Percentiles rank a stretch among this genome's conserved stretches.
These are phyloP conservation scores for Rossbeevera mucosa DNA, from an alignment of 768 basidiomycete genomes.

Conservation along the genomic window DNA sequence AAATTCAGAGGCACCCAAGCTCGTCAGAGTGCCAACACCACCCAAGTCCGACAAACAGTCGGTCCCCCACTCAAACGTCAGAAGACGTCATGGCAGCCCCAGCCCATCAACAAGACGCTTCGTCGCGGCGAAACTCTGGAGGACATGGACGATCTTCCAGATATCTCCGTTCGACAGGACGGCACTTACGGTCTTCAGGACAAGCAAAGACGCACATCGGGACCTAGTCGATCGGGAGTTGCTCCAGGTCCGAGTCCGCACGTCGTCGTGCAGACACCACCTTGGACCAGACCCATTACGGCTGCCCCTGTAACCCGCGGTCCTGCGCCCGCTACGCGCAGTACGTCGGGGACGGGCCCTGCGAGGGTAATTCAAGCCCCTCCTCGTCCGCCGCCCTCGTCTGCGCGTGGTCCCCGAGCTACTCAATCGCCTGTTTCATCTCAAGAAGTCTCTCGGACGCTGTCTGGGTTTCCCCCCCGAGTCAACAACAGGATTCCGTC, in stretches of 20 bases:
- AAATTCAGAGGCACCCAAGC: constrained; percentile 31
- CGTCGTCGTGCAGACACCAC: constrained; percentile 5
- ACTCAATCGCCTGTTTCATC: constrained; percentile 16
- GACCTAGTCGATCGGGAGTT: constrained; percentile 11
- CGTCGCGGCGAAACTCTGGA: constrained; percentile 26
- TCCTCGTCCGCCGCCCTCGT: constrained; percentile 15
- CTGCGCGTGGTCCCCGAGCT: constrained; percentile 11
- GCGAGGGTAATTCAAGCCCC: constrained; percentile 4
- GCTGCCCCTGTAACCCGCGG: constrained; percentile 12
- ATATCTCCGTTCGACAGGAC: constrained; percentile 56
- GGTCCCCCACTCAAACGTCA: constrained; percentile 51
- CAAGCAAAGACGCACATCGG: constrained; percentile 14
- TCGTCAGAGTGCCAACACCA: constrained; percentile 6
- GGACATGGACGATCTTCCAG: constrained; percentile 54
- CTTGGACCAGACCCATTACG: constrained; percentile 8
- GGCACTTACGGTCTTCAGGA: constrained; percentile 49
- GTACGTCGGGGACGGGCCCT: constrained; percentile 8
- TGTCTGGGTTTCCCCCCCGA: constrained; percentile 10
- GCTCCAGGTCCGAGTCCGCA: constrained; percentile 8
- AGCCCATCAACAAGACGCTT: constrained; percentile 25
- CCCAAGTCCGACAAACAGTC: constrained; percentile 23
- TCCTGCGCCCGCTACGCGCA: constrained; percentile 8
- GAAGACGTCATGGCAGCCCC: constrained; percentile 49
- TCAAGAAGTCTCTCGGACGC: constrained; percentile 16
- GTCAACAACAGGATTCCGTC: constrained; percentile 4